Evolutionary conservation across 2,329 filamentous ascomycete genomes (phyloP), one percentile per base, ranked within the genome.

Genomic region (Parasarocladium wereldwijsianum): DNA sequence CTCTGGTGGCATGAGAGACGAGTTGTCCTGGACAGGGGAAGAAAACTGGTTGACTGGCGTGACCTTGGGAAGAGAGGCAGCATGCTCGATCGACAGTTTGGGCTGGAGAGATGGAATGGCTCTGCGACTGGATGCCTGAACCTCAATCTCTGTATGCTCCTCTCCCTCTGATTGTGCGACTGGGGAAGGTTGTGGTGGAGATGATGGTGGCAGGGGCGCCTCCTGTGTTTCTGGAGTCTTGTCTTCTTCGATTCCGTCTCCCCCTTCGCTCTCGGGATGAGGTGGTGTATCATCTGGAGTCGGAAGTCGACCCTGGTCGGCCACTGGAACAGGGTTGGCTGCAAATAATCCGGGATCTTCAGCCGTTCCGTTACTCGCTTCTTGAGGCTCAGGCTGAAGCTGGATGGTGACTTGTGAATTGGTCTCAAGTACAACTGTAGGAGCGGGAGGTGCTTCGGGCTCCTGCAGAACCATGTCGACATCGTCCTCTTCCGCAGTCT

Each of bases 241-340:
- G 9, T 32, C 40, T 17, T 32, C 31, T 8, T 31, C 33, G 5
- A 15, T 14, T 2, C 39, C 39, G 11, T 39, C 38, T 6, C 34
- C 32, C 19, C 11, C 23, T 13, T 43, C 40, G 24, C 30, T 24
- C 14, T 47, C 44, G 11, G 42, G 34, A 14, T 58, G 55, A 2
- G 59, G 57, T 11, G 58, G 58, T 31, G 58, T 68, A 38, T 67
- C 57, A 37, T 69, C 65, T 31, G 65, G 65, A 23, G 64, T 68
- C 35, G 64, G 62, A 36, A 69, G 50, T 36, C 62, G 60, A 29
- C 49, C 58, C n/a, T n/a, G n/a, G n/a, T n/a, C n/a, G n/a, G n/a
- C n/a, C n/a, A n/a, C n/a, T n/a, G n/a, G n/a, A n/a, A n/a, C n/a
- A n/a, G n/a, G n/a, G n/a, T n/a, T n/a, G n/a, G n/a, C n/a, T n/a